Evolutionary conservation across 2,329 filamentous ascomycete genomes (phyloP).

Genomic region (Rutstroemia sydowiana): DNA sequence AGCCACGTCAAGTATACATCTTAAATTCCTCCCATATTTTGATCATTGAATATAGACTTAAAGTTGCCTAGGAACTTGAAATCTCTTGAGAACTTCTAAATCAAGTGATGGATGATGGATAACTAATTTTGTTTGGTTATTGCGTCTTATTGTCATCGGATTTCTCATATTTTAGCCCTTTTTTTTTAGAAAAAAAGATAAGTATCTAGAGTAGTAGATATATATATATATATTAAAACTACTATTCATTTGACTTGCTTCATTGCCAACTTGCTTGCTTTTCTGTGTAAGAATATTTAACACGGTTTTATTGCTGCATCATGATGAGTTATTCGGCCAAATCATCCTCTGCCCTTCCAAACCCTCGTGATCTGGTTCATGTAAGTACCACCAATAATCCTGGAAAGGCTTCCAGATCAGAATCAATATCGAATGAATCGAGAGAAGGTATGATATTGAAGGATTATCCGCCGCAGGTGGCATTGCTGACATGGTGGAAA

Average conservation of each 20-base stretch:
- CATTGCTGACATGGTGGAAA: not conserved
- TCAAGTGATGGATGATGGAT: not conserved
- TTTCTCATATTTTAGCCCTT: not conserved
- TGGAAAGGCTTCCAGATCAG: not conserved
- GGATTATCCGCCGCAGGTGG: not conserved
- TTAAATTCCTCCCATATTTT: too few relatives aligned
- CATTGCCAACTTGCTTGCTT: too few relatives aligned
- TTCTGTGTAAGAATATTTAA: too few relatives aligned
- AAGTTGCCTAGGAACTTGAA: not conserved
- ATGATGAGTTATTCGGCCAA: not conserved
- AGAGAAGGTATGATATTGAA: slow-evolving; percentile 1
- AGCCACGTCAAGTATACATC: too few relatives aligned
- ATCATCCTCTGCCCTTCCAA: not conserved
- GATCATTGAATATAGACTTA: not conserved
- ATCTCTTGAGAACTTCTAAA: not conserved
- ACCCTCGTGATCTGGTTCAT: not conserved
- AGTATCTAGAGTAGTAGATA: too few relatives aligned
- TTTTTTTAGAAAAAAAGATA: too few relatives aligned
- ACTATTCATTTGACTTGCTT: too few relatives aligned
- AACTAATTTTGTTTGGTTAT: not conserved
- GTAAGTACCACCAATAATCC: not conserved
- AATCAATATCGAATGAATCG: not conserved
- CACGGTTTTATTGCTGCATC: not conserved
- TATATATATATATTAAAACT: not conserved
- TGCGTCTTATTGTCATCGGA: not conserved